Percentiles rank a stretch among this genome's conserved stretches.
phyloP scores from a whole-genome alignment of 1,284 basidiomycete genomes.

The Fomitopsis schrenkii region DNA sequence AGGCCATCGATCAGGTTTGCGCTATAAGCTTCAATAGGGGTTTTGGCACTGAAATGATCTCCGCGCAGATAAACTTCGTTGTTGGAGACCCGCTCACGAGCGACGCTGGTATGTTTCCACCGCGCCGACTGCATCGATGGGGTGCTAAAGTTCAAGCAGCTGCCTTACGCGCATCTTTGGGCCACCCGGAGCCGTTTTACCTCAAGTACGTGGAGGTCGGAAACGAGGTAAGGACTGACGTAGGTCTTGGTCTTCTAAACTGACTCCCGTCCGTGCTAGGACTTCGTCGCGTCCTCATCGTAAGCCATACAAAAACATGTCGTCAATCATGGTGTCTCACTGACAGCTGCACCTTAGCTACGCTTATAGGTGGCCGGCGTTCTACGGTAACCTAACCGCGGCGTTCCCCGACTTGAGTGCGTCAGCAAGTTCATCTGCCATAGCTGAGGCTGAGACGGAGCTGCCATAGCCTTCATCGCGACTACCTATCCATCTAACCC shows the following conservation, averaged over 20 bases:
- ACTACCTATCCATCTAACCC: slow-evolving; percentile 47
- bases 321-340: background rate
- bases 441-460: background rate
- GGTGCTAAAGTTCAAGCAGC: slow-evolving; percentile 32
- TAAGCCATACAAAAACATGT: slow-evolving; percentile 13
- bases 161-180: slow-evolving; percentile 57
- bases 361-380: slow-evolving; percentile 56
- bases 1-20: slow-evolving; percentile 59
- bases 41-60: background rate
- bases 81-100: slow-evolving; percentile 51
- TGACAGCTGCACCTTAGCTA: slow-evolving; percentile 34
- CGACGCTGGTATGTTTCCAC: slow-evolving; percentile 35
- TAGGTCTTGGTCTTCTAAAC: background rate
- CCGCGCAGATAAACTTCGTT: slow-evolving; percentile 61
- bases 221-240: slow-evolving; percentile 41
- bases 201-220: slow-evolving; percentile 64
- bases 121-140: background rate
- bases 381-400: slow-evolving; percentile 49
- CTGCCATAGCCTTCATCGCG: slow-evolving; percentile 36
- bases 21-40: slow-evolving; percentile 6
- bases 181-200: slow-evolving; percentile 56
- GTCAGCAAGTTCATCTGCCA: slow-evolving; percentile 16
- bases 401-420: slow-evolving; percentile 60
- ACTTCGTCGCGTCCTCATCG: slow-evolving; percentile 41
- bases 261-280: slow-evolving; percentile 28